Conservation (phyloP, 495 filamentous ascomycete genomes). For the Pseudotulostoma volvatum region DNA sequence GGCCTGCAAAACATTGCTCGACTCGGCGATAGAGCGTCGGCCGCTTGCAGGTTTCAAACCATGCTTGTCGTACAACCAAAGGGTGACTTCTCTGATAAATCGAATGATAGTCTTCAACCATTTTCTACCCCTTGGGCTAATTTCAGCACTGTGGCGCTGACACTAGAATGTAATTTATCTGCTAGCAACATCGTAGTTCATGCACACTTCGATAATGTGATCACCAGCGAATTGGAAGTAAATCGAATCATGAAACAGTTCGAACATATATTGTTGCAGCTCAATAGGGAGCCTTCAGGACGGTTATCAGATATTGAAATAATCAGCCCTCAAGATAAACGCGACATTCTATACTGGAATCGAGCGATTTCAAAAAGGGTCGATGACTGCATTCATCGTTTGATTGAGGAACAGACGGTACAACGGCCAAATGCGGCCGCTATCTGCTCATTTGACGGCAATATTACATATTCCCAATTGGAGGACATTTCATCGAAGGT, state of each 20-base stretch:
- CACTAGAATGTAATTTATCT: not conserved
- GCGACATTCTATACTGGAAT: conserved; percentile 29
- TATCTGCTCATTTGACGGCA: conserved; percentile 27
- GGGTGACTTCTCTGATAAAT: too few species aligned
- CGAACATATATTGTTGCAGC: conserved; percentile 9
- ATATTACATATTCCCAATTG: conserved; percentile 29
- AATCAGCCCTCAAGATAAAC: conserved; percentile 7
- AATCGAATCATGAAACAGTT: conserved; percentile 9
- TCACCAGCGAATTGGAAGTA: conserved; percentile 4
- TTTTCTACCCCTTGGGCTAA: too few species aligned
- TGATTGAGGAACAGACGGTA: conserved; percentile 23
- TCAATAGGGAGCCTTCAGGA: too few species aligned
- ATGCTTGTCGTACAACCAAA: conserved; percentile 34
- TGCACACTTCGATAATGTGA: not conserved
- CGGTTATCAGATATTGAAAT: too few species aligned
- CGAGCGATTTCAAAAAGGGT: conserved; percentile 17
- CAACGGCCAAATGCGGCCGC: conserved; percentile 17
- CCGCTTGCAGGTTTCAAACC: conserved; percentile 36
- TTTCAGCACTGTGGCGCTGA: too few species aligned
- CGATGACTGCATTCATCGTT: conserved; percentile 27
- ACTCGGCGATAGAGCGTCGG: conserved; percentile 29
- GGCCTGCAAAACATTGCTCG: conserved; percentile 31
- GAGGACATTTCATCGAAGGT: conserved; percentile 21
- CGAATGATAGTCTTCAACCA: too few species aligned
- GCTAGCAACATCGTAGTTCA: not conserved